Evolutionary conservation across 768 basidiomycete genomes (phyloP).

Genomic region (Suillus occidentalis): DNA sequence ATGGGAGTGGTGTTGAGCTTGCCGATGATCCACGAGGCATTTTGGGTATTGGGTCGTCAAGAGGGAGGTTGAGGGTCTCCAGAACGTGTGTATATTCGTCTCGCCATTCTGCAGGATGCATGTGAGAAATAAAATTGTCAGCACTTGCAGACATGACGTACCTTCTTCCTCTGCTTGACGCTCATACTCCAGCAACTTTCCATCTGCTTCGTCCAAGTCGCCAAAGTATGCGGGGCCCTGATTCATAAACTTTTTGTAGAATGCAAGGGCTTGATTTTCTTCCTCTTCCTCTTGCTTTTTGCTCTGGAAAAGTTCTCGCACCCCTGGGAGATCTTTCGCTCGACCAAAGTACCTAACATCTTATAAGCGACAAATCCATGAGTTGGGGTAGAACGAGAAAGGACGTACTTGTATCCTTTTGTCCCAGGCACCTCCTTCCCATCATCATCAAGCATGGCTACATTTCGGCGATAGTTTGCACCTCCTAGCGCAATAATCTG

Average conservation of each 20-base stretch:
- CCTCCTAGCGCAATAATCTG: slow-evolving; percentile 96
- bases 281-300: slow-evolving; percentile 87
- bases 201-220: slow-evolving; percentile 78
- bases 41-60: slow-evolving; percentile 51
- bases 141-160: slow-evolving; percentile 29
- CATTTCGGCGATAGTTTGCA: slow-evolving; percentile 92
- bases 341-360: slow-evolving; percentile 86
- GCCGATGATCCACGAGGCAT: slow-evolving; percentile 39
- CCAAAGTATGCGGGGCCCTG: slow-evolving; percentile 91
- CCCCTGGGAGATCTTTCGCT: slow-evolving; percentile 93
- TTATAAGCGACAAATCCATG: background rate
- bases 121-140: background rate
- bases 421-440: slow-evolving; percentile 96
- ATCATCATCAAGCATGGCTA: slow-evolving; percentile 92
- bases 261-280: slow-evolving; percentile 72
- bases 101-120: slow-evolving; percentile 55
- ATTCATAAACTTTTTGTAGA: slow-evolving; percentile 86
- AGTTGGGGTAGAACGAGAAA: background rate
- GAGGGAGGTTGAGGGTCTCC: slow-evolving; percentile 50
- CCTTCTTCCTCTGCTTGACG: slow-evolving; percentile 70
- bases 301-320: slow-evolving; percentile 90
- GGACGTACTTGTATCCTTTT: slow-evolving; percentile 90
- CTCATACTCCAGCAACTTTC: slow-evolving; percentile 71
- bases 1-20: slow-evolving; percentile 22
- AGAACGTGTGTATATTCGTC: slow-evolving; percentile 57